phyloP scores from a whole-genome alignment of 768 basidiomycete genomes.

The Omphalotus guepiniiformis region DNA sequence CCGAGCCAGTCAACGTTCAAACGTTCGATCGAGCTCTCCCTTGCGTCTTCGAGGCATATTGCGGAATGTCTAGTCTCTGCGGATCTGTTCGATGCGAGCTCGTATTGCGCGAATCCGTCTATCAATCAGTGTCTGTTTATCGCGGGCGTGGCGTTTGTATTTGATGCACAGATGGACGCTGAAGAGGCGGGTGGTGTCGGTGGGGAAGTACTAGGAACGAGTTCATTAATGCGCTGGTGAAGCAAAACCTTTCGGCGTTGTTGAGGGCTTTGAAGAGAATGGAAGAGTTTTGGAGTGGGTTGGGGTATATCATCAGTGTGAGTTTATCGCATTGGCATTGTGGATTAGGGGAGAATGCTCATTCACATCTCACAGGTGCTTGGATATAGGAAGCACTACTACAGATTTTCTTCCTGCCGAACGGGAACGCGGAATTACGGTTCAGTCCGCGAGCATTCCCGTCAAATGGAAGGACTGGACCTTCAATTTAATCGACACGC shows the following conservation, averaged over 20 bases:
- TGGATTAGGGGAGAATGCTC: constrained; percentile 6
- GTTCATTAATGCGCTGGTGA: constrained; percentile 6
- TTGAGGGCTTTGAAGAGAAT: constrained; percentile 9
- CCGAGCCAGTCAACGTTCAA: no score
- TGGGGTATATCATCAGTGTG: no score
- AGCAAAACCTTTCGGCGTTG: constrained; percentile 10
- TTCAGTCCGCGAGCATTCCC: constrained; percentile 89
- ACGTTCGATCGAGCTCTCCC: constrained; percentile 7
- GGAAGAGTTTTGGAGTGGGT: constrained; percentile 14
- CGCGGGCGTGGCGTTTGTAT: constrained; percentile 9
- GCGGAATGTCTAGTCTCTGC: constrained; percentile 13
- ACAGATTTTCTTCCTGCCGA: constrained; percentile 90
- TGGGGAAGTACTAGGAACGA: no score
- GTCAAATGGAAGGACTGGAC: constrained; percentile 82
- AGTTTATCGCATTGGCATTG: constrained; percentile 6
- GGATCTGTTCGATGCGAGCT: constrained; percentile 9
- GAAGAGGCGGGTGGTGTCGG: constrained; percentile 8
- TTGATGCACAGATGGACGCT: constrained; percentile 3
- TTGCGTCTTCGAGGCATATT: constrained; percentile 12
- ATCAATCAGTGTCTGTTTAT: constrained; percentile 9
- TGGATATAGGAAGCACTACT: constrained; percentile 86
- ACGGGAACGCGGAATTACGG: constrained; percentile 86
- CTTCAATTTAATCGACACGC: constrained; percentile 87
- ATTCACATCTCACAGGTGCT: background rate
- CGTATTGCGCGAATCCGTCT: constrained; percentile 12